phyloP scores from a whole-genome alignment of 1,139 yeast genomes.

The Lodderomyces oxycetoniae region DNA sequence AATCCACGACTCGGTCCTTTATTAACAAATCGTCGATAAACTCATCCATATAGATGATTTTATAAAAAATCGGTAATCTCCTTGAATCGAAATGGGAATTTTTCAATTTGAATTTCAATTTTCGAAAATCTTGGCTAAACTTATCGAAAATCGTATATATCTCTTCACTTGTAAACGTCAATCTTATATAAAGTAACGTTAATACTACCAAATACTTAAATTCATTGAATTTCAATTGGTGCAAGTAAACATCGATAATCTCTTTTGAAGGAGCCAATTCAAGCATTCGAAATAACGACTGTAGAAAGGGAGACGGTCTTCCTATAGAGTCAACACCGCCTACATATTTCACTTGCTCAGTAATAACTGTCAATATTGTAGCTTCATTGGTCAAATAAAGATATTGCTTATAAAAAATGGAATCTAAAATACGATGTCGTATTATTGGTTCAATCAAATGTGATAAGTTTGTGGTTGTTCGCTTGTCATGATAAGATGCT shows the following conservation, averaged over 20 bases:
- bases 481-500: slow-evolving; percentile 23
- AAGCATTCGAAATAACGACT: slow-evolving; percentile 56
- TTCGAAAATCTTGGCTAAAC: slow-evolving; percentile 50
- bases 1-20: slow-evolving; percentile 50
- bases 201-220: slow-evolving; percentile 67
- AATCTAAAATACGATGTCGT: slow-evolving; percentile 63
- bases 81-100: slow-evolving; percentile 25
- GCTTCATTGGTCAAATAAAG: slow-evolving; percentile 56
- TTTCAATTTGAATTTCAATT: slow-evolving; percentile 28
- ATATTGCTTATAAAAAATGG: slow-evolving; percentile 62
- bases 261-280: slow-evolving; percentile 59
- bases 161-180: slow-evolving; percentile 41
- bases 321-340: slow-evolving; percentile 49
- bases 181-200: slow-evolving; percentile 53
- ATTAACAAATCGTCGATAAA: slow-evolving; percentile 51
- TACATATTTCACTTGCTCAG: slow-evolving; percentile 37
- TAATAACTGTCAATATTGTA: slow-evolving; percentile 36
- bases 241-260: slow-evolving; percentile 47
- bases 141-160: slow-evolving; percentile 52
- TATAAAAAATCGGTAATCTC: slow-evolving; percentile 25
- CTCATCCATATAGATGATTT: slow-evolving; percentile 52
- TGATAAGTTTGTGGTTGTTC: slow-evolving; percentile 42
- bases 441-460: slow-evolving; percentile 61
- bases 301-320: slow-evolving; percentile 60
- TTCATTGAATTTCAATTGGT: slow-evolving; percentile 39